phyloP scores from a whole-genome alignment of 495 filamentous ascomycete genomes.

The Hypoxylon cercidicola region DNA sequence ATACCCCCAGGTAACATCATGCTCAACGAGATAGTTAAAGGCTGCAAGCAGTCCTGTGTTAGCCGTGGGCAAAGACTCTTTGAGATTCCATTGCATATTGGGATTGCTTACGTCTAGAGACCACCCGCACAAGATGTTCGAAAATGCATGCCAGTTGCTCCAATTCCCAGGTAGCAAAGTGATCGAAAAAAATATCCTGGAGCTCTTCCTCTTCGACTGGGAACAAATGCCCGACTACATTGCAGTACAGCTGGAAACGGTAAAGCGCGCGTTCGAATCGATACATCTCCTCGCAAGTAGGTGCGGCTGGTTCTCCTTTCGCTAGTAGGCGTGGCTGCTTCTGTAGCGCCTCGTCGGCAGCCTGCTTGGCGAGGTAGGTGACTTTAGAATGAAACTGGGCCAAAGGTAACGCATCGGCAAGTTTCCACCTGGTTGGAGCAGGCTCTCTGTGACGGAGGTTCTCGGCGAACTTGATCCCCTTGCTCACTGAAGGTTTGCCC shows the following conservation, averaged over 20 bases:
- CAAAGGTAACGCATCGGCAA: conserved; percentile 16
- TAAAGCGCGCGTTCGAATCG: conserved; percentile 40
- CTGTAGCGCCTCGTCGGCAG: not conserved
- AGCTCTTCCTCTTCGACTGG: not conserved
- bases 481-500: not conserved
- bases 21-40: too few species aligned
- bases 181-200: not conserved
- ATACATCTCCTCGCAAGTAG: not conserved
- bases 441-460: too few species aligned
- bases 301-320: not conserved
- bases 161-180: conserved; percentile 11
- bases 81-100: too few species aligned
- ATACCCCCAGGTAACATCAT: too few species aligned
- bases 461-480: too few species aligned
- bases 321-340: not conserved
- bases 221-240: conserved; percentile 30
- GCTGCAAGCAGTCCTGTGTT: too few species aligned
- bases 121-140: conserved; percentile 7
- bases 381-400: conserved; percentile 9
- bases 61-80: too few species aligned
- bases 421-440: conserved; percentile 1
- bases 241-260: conserved; percentile 44
- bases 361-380: conserved; percentile 1
- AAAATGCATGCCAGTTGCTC: conserved; percentile 11
- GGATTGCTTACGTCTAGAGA: conserved; percentile 8